Base-by-base conservation (phyloP, 495 filamentous ascomycete genomes). In the Friedmanniomyces endolithicus region DNA sequence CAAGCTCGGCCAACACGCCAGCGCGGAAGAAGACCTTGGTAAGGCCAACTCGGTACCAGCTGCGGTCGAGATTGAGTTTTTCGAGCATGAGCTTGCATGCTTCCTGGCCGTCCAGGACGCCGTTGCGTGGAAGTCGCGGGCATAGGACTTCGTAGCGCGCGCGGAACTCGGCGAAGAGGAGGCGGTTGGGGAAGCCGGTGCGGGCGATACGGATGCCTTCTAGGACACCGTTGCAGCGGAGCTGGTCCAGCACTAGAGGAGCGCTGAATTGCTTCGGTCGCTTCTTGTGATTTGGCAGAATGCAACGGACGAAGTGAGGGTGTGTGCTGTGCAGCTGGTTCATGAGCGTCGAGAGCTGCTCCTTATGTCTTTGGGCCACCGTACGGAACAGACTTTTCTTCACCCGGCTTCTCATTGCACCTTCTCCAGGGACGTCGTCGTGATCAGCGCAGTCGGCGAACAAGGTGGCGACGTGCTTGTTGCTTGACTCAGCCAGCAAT, bases 21-120 rank as follows among this genome's bases (percentile, higher is more conserved):
- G 94, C 90, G 52, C 92, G 76, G 75, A 99, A 99, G 72, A 99
- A 99, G 8, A 99, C 90, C 63, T 99, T 99, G 22, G 94, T 96
- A 33, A 95, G 71, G 46, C 94, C 94, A 55, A 99, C 88, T 23
- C 94, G 86, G 69, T 92, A 99, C 43, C 94, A 79, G 1, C 87
- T 74, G 55, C 72, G 78, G 65, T 99, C 92, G 63, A 97, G 75
- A 17, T 80, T 81, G 4, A 99, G 78, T 68, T 86, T 89, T 49
- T 95, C 86, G 4, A 99, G 75, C 81, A 99, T 96, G 22, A 89
- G 78, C 29, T 79, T 81, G 25, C 88, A 86, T 1, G 81, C 87
- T 34, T 72, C 82, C 68, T 95, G 94, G 1, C 92, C 92, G 60
- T 97, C 94, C 24, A 95, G 68, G 54, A 94, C 89, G 0, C 88